These are phyloP conservation scores for Mucor circinelloides DNA, from an alignment of 371 early-diverging fungal genomes.

Conservation along the genomic window DNA sequence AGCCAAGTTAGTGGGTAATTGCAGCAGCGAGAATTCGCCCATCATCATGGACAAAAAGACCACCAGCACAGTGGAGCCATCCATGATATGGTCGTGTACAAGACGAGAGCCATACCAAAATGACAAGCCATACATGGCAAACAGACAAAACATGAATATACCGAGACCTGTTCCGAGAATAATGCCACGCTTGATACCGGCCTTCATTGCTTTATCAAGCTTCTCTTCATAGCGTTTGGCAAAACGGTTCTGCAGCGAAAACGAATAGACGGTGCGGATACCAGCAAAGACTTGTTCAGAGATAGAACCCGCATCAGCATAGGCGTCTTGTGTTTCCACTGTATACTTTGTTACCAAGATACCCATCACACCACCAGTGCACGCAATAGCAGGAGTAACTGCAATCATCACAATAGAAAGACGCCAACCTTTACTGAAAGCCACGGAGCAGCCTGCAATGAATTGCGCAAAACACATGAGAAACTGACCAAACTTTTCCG, in stretches of 20 bases:
- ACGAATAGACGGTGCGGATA: constrained; percentile 88
- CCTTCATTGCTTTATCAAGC: constrained; percentile 55
- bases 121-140: constrained; percentile 67
- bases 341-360: constrained; percentile 60
- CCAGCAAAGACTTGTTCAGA: constrained; percentile 73
- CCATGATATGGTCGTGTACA: constrained; percentile 48
- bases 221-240: constrained; percentile 59
- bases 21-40: constrained; percentile 50
- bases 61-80: constrained; percentile 55
- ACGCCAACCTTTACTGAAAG: constrained; percentile 83
- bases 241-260: constrained; percentile 78
- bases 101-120: constrained; percentile 80
- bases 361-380: constrained; percentile 64
- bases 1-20: constrained; percentile 61
- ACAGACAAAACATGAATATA: constrained; percentile 64
- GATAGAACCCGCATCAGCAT: constrained; percentile 49
- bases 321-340: constrained; percentile 36
- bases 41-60: constrained; percentile 74
- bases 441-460: constrained; percentile 81
- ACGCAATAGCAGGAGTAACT: constrained; percentile 62
- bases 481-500: constrained; percentile 79
- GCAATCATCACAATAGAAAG: constrained; percentile 76
- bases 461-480: constrained; percentile 73
- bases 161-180: constrained; percentile 65
- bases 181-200: constrained; percentile 59